Evolutionary conservation across 2,329 filamentous ascomycete genomes (phyloP).

Genomic region (Cadophora gregata): DNA sequence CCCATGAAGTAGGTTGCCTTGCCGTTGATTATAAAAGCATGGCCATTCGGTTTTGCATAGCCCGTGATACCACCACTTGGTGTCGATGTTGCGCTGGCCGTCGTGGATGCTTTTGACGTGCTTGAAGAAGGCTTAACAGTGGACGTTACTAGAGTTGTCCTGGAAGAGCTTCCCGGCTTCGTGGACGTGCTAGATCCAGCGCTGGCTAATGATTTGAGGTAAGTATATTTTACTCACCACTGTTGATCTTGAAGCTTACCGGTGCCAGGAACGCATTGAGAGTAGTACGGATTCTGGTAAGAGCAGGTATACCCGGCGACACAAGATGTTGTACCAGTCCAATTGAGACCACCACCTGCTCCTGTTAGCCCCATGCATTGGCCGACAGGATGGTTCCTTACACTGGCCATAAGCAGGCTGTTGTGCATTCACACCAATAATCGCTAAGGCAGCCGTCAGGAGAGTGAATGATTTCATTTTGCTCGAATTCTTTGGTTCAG

Average conservation of each 20-base stretch:
- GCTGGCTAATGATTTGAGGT: not conserved
- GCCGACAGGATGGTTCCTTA: not conserved
- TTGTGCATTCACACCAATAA: slow-evolving; percentile 20
- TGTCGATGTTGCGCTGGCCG: slow-evolving; percentile 16
- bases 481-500: not conserved
- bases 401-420: slow-evolving; percentile 26
- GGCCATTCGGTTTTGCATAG: slow-evolving; percentile 40
- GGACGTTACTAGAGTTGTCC: not conserved
- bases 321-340: slow-evolving; percentile 39
- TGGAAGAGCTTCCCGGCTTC: slow-evolving; percentile 12
- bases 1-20: slow-evolving; percentile 57
- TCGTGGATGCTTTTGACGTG: slow-evolving; percentile 18
- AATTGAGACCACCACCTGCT: slow-evolving; percentile 15
- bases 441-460: slow-evolving; percentile 11
- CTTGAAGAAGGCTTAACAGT: slow-evolving; percentile 5
- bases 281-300: slow-evolving; percentile 39
- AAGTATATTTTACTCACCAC: not conserved
- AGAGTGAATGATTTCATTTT: slow-evolving; percentile 27
- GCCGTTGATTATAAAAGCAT: slow-evolving; percentile 51
- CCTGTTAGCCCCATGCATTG: not conserved
- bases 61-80: slow-evolving; percentile 27
- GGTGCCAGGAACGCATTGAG: slow-evolving; percentile 42
- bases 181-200: slow-evolving; percentile 27
- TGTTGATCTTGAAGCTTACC: not conserved
- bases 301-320: slow-evolving; percentile 36